A percentile compares a stretch with the other conserved stretches of the same genome.
phyloP scores from a whole-genome alignment of 2,329 filamentous ascomycete species.

The Pseudogymnoascus sp. region DNA sequence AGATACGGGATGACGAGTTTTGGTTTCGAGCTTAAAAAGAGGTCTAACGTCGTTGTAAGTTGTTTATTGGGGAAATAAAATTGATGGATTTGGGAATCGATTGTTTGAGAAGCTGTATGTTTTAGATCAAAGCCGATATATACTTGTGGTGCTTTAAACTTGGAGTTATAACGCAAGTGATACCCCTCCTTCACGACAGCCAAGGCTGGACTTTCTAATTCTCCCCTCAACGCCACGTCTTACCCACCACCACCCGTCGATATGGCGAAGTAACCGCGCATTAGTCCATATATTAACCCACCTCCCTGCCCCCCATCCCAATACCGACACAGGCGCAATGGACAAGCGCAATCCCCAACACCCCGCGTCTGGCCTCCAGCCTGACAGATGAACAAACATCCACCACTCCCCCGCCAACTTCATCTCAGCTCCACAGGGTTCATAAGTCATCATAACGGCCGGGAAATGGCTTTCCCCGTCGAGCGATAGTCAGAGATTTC shows the following conservation, averaged over 20 bases:
- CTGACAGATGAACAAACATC: background rate
- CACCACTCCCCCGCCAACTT: background rate
- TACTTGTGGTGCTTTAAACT: background rate
- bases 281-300: background rate
- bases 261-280: background rate
- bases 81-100: background rate
- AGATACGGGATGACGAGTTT: background rate
- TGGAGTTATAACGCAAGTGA: background rate
- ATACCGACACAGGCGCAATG: background rate
- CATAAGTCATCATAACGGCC: background rate
- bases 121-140: background rate
- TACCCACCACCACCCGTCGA: background rate
- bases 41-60: background rate
- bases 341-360: background rate
- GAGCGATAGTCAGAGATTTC: background rate
- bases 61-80: background rate
- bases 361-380: background rate
- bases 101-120: background rate
- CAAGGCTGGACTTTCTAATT: background rate
- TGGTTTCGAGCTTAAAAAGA: background rate
- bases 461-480: background rate
- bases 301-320: background rate
- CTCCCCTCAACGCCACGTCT: too few relatives aligned
- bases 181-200: background rate
- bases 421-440: background rate